Evolutionary conservation across 768 basidiomycete genomes (phyloP).

Genomic region (Rhodotorula paludigena): DNA sequence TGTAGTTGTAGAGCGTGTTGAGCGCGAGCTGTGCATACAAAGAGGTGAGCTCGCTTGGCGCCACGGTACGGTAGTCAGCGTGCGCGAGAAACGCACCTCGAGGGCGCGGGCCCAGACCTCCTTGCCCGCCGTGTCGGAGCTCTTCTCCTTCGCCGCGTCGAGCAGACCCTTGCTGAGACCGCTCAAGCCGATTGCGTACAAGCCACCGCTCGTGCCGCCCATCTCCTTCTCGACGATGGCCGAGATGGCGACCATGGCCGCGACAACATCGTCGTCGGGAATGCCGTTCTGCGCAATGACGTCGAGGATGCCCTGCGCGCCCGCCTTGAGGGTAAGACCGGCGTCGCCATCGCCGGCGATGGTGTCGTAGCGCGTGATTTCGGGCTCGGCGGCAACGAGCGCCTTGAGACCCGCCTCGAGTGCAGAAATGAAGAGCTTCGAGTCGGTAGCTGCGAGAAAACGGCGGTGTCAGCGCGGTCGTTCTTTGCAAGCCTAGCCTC

Average conservation of each 20-base stretch:
- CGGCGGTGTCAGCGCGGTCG: background rate
- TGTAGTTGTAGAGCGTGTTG: slow-evolving; percentile 45
- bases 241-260: slow-evolving; percentile 32
- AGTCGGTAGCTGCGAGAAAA: slow-evolving; percentile 11
- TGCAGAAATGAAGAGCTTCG: slow-evolving; percentile 38
- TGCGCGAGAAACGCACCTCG: slow-evolving; percentile 5
- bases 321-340: slow-evolving; percentile 62
- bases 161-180: slow-evolving; percentile 41
- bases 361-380: slow-evolving; percentile 84
- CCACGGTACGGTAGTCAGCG: too few species aligned
- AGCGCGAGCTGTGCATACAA: slow-evolving; percentile 31
- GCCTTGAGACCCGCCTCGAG: slow-evolving; percentile 51
- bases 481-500: too few species aligned
- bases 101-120: slow-evolving; percentile 39
- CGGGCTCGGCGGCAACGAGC: slow-evolving; percentile 71
- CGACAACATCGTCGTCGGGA: slow-evolving; percentile 34
- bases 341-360: slow-evolving; percentile 86
- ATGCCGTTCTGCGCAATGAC: slow-evolving; percentile 20
- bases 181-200: slow-evolving; percentile 42
- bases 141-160: slow-evolving; percentile 24
- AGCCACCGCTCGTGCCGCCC: slow-evolving; percentile 41
- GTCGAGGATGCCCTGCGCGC: slow-evolving; percentile 48
- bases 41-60: too few species aligned
- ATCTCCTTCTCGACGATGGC: slow-evolving; percentile 43
- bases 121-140: slow-evolving; percentile 12